Base-by-base conservation (phyloP, 2,329 filamentous ascomycete species). In the Penicillium thymicola region DNA sequence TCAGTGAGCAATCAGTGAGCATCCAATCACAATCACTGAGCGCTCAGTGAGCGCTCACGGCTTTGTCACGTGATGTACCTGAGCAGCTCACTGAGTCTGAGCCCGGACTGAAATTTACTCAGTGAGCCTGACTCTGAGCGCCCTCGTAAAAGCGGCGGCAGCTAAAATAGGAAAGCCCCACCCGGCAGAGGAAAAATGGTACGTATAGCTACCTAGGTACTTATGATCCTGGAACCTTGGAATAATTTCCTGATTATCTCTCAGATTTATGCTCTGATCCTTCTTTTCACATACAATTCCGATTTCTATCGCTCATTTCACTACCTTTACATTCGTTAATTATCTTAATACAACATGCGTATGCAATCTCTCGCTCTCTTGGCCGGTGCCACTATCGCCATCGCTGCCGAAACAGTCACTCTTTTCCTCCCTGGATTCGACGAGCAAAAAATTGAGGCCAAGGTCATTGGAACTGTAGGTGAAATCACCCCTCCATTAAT, bases 321-420 rank as follows among this genome's bases (percentile, higher is more conserved):
- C 30, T 25, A 18, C 27, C 23, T 21, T 21, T 2, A 51, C 52
- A 53, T 48, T 51, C 42, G 23, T 56, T 51, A 16, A 44, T 16
- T 13, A 13, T 16, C 10, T 11, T 21, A 48, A 45, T 40, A 34
- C 42, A 55, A 40, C 5, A 55, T 55, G 54, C 54, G 41, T 32
- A 13, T 55, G n/a, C 54, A 46, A 55, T 55, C 54, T 27, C n/a
- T 55, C 16, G 52, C 45, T 40, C 25, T 55, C 8, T 30, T 55
- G 32, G 54, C 41, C 14, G 36, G 54, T n/a, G 54, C 54, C 27
- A 55, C 54, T 32, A 21, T 45, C 16, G 54, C 54, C 6, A n/a
- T 52, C 28, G 54, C 54, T 16, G 42, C 48, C 21, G 41, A 55
- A 7, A 52, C 48, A 13, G 48, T 52, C 48, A 41, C 48, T 38